These are phyloP conservation scores for Eragrostis curvula DNA, from an alignment of 176 grass and related monocot species.

Conservation along the genomic window DNA sequence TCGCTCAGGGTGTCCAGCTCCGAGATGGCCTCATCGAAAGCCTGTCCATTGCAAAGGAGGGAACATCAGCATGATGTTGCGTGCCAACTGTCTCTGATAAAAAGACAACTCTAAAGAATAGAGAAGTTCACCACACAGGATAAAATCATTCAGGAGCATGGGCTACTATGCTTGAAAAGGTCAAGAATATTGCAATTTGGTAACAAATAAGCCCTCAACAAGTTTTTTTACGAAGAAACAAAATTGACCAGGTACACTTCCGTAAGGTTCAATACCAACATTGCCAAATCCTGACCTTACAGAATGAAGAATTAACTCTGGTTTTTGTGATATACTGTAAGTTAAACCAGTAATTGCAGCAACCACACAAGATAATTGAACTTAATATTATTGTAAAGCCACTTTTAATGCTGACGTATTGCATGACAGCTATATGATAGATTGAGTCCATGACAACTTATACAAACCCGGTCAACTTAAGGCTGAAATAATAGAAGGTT, in stretches of 20 bases:
- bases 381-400: conserved; percentile 8
- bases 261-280: neutral
- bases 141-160: neutral
- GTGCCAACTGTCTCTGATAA: neutral
- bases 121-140: neutral
- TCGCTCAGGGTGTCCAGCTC: conserved; percentile 88
- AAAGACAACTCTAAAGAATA: neutral
- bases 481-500: conserved; percentile 21
- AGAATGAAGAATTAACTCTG: neutral
- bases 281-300: neutral
- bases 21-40: conserved; percentile 90
- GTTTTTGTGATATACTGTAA: neutral
- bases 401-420: neutral
- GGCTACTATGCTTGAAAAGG: neutral
- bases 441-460: neutral
- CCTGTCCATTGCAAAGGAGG: conserved; percentile 39
- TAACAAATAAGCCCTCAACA: neutral
- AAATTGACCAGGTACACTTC: conserved; percentile 3
- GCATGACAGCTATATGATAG: neutral
- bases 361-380: neutral
- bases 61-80: conserved; percentile 27
- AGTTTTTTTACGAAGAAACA: neutral
- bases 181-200: neutral
- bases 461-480: conserved; percentile 20
- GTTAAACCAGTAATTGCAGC: neutral